Conservation (phyloP, 2,329 filamentous ascomycete genomes). For the Coniochaeta sp. region DNA sequence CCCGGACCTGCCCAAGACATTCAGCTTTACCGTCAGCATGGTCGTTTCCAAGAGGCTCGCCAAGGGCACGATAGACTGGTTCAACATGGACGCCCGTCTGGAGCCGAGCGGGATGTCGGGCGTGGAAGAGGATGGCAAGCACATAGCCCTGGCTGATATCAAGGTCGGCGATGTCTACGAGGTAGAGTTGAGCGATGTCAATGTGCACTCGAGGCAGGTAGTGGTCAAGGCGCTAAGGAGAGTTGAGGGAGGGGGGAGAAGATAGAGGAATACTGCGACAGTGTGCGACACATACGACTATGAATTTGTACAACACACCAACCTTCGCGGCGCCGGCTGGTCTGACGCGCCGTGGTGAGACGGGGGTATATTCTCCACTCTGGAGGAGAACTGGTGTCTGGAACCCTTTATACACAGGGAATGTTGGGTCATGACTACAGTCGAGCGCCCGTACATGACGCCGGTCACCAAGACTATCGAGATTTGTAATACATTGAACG, state of each 20-base stretch:
- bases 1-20: constrained; percentile 32
- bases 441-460: neutral
- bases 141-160: constrained; percentile 31
- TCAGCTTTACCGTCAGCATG: constrained; percentile 39
- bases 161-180: constrained; percentile 45
- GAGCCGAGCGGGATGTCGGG: constrained; percentile 29
- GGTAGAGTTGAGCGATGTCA: constrained; percentile 47
- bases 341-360: neutral
- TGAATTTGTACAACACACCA: neutral
- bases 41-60: constrained; percentile 22
- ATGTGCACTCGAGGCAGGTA: constrained; percentile 39
- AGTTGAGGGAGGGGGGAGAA: constrained; percentile 8
- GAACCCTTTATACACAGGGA: neutral
- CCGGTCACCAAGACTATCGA: neutral
- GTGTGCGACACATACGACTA: neutral
- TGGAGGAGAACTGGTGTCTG: neutral
- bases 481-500: neutral
- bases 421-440: neutral
- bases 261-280: neutral
- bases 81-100: constrained; percentile 36
- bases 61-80: constrained; percentile 41
- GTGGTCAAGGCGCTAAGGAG: constrained; percentile 35
- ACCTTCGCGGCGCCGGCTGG: neutral
- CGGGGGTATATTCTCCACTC: neutral
- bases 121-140: constrained; percentile 12